Base-by-base conservation (phyloP, 2,329 filamentous ascomycete genomes). In the Fusarium vanettenii region DNA sequence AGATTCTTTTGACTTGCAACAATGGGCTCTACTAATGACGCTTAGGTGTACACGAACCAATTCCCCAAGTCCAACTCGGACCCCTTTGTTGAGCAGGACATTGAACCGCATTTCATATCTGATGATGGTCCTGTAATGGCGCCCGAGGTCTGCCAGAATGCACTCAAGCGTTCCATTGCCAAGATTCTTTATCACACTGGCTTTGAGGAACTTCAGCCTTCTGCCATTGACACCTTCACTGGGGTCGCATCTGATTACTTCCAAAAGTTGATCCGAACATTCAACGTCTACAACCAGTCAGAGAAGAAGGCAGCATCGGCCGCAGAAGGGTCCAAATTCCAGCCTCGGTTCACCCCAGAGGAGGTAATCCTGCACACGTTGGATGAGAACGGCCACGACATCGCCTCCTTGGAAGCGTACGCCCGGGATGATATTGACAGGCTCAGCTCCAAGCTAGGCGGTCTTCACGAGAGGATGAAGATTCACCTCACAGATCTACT, bases 111-210 rank as follows among this genome's bases (percentile, higher is more conserved):
- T 80, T 96, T 98, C 65, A 92, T 97, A 64, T 94, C 94, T 41
- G 95, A 97, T 76, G 92, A 96, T 70, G 95, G 96, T 0, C 93
- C 97, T 10, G 90, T 98, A 41, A 96, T 98, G 89, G 93, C 94
- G 16, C 90, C 93, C 11, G 92, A 93, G 82, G 90, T 95, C 35
- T 97, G 94, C 81, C 92, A 94, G 76, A 91, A 94, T 61, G 94
- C 95, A 2, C 84, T 99, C 76, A 95, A 97, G 82, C 92, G 97
- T 67, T 97, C 95, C 14, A 93, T 98, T 20, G 95, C 93, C 67
- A 97, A 98, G 83, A 91, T 99, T 55, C 96, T 98, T 79, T 99
- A 98, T 80, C 95, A 98, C 81, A 94, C 95, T 45, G 97, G 97
- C 0, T 99, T 98, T 75, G 97, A 99, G 83, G 97, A 99, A 81